A percentile compares a stretch with the other conserved stretches of the same genome.
phyloP scores from a whole-genome alignment of 148 eudicot species.

The Amaranthus palmeri region DNA sequence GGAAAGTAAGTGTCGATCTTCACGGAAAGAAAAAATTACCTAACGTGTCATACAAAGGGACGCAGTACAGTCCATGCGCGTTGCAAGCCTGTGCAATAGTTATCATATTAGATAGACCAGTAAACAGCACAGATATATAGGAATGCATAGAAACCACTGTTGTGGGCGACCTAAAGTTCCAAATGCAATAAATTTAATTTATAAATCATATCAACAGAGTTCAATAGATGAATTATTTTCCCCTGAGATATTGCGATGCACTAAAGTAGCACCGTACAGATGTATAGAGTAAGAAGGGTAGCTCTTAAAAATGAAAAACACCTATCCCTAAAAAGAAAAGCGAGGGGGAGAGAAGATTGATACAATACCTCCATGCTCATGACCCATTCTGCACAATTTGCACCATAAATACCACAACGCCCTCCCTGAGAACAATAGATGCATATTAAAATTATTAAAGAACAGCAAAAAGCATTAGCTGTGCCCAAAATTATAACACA shows the following conservation, averaged over 20 bases:
- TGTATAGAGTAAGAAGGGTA: not conserved
- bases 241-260: no score
- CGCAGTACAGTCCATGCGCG: conserved; percentile 92
- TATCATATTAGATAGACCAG: not conserved
- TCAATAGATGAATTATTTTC: no score
- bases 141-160: not conserved
- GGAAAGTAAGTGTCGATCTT: not conserved
- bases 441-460: not conserved
- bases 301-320: not conserved
- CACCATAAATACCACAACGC: conserved; percentile 87
- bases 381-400: conserved; percentile 79
- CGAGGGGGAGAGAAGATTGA: not conserved
- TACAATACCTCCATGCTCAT: conserved; percentile 98
- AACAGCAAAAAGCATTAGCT: not conserved
- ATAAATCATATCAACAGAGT: not conserved
- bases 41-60: conserved; percentile 87
- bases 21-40: conserved; percentile 38
- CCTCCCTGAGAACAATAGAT: conserved; percentile 54
- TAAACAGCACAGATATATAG: not conserved
- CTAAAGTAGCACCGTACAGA: no score
- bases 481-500: not conserved
- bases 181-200: not conserved
- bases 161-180: not conserved
- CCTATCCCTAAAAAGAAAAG: not conserved
- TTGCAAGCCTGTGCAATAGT: conserved; percentile 77